Base-by-base conservation (phyloP, 139 green algal genomes). In the Mesotaenium endlicherianum region DNA sequence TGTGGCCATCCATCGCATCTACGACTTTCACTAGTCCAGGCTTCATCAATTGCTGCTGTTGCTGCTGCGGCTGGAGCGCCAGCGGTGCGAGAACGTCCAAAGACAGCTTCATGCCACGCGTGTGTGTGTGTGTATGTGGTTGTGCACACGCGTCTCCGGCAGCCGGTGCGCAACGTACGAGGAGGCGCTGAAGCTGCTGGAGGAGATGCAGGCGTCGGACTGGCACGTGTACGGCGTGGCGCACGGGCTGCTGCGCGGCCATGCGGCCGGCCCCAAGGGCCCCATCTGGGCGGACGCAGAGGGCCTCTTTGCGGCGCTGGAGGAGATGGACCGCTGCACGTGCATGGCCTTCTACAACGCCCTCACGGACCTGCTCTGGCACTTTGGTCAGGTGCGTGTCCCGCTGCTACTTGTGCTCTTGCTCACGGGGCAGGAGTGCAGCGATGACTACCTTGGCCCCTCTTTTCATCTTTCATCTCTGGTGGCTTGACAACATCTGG, bases 281-380 rank as follows among this genome's bases (percentile, higher is more conserved):
- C n/a, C n/a, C n/a, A n/a, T n/a, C n/a, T 72, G 71, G 34, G 41
- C 16, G 2, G 14, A 82, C 2, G 72, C 40, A 38, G 41, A 53
- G 0, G 26, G 34, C 36, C 70, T 86, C 16, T 86, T 86, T 42
- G 70, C 1, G 2, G 42, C 40, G 31, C 38, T 87, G n/a, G 70
- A 8, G 40, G 30, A 14, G 1, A 41, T 60, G 41, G 78, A 86
- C 50, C 30, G 31, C 2, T 31, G 16, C 31, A 86, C 72, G 0
- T n/a, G 75, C 17, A 58, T 40, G 2, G 72, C 81, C 2, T 87
- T 87, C 49, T 87, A 70, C 41, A 87, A 87, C 49, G 81, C 81
- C 34, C 49, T 87, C 26, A 42, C 39, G 14, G 81, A 87, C 41
- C 44, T 87, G 11, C 70, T 87, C 20, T 87, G 81, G 81, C 72